Evolutionary conservation across 805 yeast species (phyloP).

Genomic region (Candida verbasci): DNA sequence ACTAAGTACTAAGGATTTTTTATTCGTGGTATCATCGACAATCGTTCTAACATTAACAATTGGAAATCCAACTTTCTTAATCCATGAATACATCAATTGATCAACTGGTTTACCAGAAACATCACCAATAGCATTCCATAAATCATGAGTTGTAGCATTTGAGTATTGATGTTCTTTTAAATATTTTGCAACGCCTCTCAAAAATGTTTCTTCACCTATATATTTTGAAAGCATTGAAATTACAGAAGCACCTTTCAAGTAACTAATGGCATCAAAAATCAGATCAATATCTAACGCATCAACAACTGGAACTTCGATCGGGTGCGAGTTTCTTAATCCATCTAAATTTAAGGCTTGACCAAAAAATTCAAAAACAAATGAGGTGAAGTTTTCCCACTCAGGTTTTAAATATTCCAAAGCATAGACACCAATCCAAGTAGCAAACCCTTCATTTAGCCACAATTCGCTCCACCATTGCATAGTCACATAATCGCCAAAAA

Average conservation of each 20-base stretch:
- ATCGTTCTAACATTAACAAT: slow-evolving; percentile 50
- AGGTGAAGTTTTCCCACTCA: slow-evolving; percentile 73
- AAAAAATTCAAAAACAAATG: slow-evolving; percentile 47
- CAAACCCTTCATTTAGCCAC: slow-evolving; percentile 89
- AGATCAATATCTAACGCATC: slow-evolving; percentile 78
- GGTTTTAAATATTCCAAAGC: slow-evolving; percentile 70
- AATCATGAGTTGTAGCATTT: slow-evolving; percentile 70
- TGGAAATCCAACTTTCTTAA: slow-evolving; percentile 70
- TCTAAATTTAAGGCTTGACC: slow-evolving; percentile 52
- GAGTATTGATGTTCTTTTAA: slow-evolving; percentile 58
- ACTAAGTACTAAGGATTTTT: slow-evolving; percentile 32
- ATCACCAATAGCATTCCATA: slow-evolving; percentile 64
- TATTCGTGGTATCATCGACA: slow-evolving; percentile 44
- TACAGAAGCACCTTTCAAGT: slow-evolving; percentile 75
- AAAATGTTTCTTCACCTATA: slow-evolving; percentile 63
- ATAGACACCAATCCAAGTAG: slow-evolving; percentile 77
- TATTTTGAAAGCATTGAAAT: slow-evolving; percentile 72
- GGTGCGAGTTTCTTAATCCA: slow-evolving; percentile 63
- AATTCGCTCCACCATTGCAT: slow-evolving; percentile 94
- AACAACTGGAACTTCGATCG: slow-evolving; percentile 76
- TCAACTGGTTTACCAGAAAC: slow-evolving; percentile 60
- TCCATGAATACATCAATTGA: slow-evolving; percentile 66
- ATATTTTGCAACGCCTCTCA: slow-evolving; percentile 70
- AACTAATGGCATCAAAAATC: slow-evolving; percentile 77
- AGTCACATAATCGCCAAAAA: slow-evolving; percentile 87